phyloP scores from a whole-genome alignment of 1,284 basidiomycete genomes.

The Lentinus polychrous region DNA sequence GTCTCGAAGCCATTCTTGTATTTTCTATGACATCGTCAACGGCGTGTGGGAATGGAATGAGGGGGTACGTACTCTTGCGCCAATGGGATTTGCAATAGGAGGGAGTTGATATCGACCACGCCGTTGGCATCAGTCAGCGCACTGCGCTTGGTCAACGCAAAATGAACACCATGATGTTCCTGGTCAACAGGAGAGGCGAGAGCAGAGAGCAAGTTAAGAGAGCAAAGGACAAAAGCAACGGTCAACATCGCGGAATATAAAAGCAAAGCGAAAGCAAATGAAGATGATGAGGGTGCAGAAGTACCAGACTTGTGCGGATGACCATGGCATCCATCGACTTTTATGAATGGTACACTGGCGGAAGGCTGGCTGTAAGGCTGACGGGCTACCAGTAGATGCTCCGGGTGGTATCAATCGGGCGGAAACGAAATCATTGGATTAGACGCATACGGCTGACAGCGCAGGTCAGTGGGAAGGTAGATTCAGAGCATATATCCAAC shows the following conservation, averaged over 20 bases:
- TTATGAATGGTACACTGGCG: no score
- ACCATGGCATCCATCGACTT: no score
- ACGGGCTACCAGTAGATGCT: no score
- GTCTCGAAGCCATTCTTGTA: slow-evolving; percentile 9
- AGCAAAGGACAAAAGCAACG: slow-evolving; percentile 3
- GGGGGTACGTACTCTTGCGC: neutral
- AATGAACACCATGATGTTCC: neutral
- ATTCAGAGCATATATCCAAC: no score
- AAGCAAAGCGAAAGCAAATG: neutral
- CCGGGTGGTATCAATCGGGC: no score
- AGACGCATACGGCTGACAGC: no score
- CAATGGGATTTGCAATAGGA: neutral
- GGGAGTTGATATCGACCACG: neutral
- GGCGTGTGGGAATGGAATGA: neutral
- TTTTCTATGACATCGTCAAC: slow-evolving; percentile 4
- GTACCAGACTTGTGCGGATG: neutral
- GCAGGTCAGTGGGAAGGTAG: no score
- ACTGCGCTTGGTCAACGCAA: neutral
- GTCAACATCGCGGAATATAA: slow-evolving; percentile 6
- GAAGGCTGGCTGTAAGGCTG: no score
- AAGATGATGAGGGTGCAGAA: neutral
- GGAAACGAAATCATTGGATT: no score
- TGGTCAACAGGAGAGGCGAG: slow-evolving; percentile 3
- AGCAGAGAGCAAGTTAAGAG: slow-evolving; percentile 1
- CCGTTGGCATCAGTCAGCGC: neutral